A percentile compares a stretch with the other conserved stretches of the same genome.
Evolutionary conservation across 306 rosid genomes (phyloP).

Genomic region (Medicago truncatula): MtrunA17r5.0-ANR NC_053042.1:43214001-43214500

Average conservation of each 20-base stretch:
- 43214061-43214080: conserved; percentile 96
- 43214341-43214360: conserved; percentile 96
- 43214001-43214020: conserved; percentile 98
- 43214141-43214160: conserved; percentile 99
- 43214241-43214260: conserved; percentile 77
- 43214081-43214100: conserved; percentile 92
- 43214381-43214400: conserved; percentile 98
- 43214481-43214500: conserved; percentile 99
- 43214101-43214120: conserved; percentile 98
- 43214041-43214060: conserved; percentile 97
- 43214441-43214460: conserved; percentile 90
- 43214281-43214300: conserved; percentile 97
- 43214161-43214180: conserved; percentile 95
- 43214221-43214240: conserved; percentile 86
- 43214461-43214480: conserved; percentile 98
- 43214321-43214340: conserved; percentile 98
- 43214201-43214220: conserved; percentile 90
- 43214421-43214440: conserved; percentile 92
- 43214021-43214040: conserved; percentile 94
- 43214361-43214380: conserved; percentile 97
- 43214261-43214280: conserved; percentile 87
- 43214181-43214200: conserved; percentile 87
- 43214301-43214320: conserved; percentile 97
- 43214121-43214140: conserved; percentile 99
- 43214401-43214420: conserved; percentile 98